These are phyloP conservation scores for Stephanodiscus triporus DNA, from an alignment of 108 stramenopile species.

Conservation along the genomic window DNA sequence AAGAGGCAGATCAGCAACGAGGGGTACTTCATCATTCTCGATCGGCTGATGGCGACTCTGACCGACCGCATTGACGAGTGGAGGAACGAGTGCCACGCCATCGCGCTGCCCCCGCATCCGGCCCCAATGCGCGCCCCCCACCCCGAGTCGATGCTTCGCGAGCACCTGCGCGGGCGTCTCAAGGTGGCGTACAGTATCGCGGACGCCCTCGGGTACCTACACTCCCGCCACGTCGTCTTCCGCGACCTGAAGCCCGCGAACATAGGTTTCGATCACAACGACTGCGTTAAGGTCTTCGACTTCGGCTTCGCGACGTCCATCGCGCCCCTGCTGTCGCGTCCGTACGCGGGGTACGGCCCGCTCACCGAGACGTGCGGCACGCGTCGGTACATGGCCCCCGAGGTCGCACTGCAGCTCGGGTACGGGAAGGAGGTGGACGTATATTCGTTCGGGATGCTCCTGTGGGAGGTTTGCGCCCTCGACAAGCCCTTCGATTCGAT, in stretches of 20 bases:
- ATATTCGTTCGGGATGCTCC: slow-evolving; percentile 66
- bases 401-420: slow-evolving; percentile 37
- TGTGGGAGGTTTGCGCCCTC: slow-evolving; percentile 67
- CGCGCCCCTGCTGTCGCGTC: slow-evolving; percentile 29
- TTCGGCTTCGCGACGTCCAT: slow-evolving; percentile 67
- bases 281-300: slow-evolving; percentile 74
- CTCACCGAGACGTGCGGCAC: slow-evolving; percentile 47
- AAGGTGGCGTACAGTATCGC: slow-evolving; percentile 64
- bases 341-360: slow-evolving; percentile 32
- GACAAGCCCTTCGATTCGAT: slow-evolving; percentile 68
- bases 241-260: slow-evolving; percentile 81
- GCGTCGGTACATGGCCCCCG: slow-evolving; percentile 46
- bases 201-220: slow-evolving; percentile 72
- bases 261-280: slow-evolving; percentile 68
- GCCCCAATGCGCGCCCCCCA: background rate
- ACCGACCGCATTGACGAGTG: slow-evolving; percentile 52
- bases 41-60: slow-evolving; percentile 48
- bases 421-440: slow-evolving; percentile 61
- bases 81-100: slow-evolving; percentile 37
- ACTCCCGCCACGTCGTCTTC: slow-evolving; percentile 68
- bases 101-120: background rate
- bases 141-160: slow-evolving; percentile 21
- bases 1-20: slow-evolving; percentile 28
- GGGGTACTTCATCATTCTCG: slow-evolving; percentile 64
- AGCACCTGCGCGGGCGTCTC: slow-evolving; percentile 36